A percentile compares a stretch with the other conserved stretches of the same genome.
These are phyloP conservation scores for Ustilago lituana DNA, from an alignment of 1,284 basidiomycete species.

Conservation along the genomic window DNA sequence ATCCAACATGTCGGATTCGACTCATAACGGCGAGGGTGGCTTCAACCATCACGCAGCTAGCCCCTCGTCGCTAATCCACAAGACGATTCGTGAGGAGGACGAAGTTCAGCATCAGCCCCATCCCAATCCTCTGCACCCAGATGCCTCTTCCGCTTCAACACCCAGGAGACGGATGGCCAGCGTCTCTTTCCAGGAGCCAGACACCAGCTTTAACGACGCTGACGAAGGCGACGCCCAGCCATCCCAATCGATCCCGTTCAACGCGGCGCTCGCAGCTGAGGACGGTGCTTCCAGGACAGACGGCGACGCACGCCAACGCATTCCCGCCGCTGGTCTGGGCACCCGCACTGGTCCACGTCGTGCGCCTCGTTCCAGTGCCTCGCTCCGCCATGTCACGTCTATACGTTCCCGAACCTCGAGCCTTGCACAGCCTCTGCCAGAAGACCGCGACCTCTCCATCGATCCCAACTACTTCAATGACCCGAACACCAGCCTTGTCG, in stretches of 20 bases:
- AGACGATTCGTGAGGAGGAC: constrained; percentile 19
- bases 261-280: not conserved
- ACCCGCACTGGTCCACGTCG: constrained; percentile 54
- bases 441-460: constrained; percentile 39
- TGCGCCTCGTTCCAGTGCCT: constrained; percentile 52
- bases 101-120: not conserved
- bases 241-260: not conserved
- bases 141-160: constrained; percentile 10
- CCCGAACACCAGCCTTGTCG: constrained; percentile 35
- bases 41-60: not conserved
- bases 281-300: constrained; percentile 1
- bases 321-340: constrained; percentile 54
- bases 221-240: no score
- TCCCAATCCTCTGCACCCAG: not conserved
- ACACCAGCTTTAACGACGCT: constrained; percentile 7
- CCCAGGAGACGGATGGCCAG: constrained; percentile 7
- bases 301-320: constrained; percentile 11
- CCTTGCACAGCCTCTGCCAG: constrained; percentile 46
- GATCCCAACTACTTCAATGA: constrained; percentile 25
- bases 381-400: constrained; percentile 53
- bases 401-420: constrained; percentile 33
- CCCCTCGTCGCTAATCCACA: constrained; percentile 6
- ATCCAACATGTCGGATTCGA: constrained; percentile 8
- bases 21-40: not conserved
- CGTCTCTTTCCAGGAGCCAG: constrained; percentile 27